phyloP scores from a whole-genome alignment of 805 yeast genomes.

The Geotrichum ghanense region DNA sequence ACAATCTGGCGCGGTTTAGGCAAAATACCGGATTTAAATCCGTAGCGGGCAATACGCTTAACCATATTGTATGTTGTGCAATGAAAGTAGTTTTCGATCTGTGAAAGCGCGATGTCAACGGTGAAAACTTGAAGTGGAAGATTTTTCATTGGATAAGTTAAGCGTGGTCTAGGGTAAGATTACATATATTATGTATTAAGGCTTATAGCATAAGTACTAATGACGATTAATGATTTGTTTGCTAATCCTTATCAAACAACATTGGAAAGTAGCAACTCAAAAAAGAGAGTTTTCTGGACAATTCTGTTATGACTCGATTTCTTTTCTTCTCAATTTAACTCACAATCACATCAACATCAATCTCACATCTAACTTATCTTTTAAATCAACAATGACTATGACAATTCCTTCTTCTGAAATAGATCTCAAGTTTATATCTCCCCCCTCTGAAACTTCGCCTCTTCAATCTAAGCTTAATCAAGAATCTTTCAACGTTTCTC shows the following conservation, averaged over 20 bases:
- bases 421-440: constrained; percentile 1
- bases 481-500: constrained; percentile 24
- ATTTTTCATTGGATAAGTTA: not conserved
- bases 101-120: not conserved
- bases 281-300: too few relatives aligned
- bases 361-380: too few relatives aligned
- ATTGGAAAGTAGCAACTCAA: too few relatives aligned
- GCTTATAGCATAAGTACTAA: not conserved
- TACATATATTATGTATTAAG: not conserved
- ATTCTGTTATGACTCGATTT: not conserved
- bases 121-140: not conserved
- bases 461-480: not conserved
- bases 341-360: not conserved
- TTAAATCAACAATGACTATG: not conserved
- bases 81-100: not conserved
- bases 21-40: constrained; percentile 65
- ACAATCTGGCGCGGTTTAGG: constrained; percentile 71
- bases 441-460: not conserved
- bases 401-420: not conserved
- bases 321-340: not conserved
- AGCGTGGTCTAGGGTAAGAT: not conserved
- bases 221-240: too few relatives aligned
- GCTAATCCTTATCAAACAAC: too few relatives aligned
- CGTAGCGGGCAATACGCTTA: constrained; percentile 35
- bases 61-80: constrained; percentile 27